phyloP scores from a whole-genome alignment of 2,329 filamentous ascomycete genomes.

The Microcyclospora tardicrescens region DNA sequence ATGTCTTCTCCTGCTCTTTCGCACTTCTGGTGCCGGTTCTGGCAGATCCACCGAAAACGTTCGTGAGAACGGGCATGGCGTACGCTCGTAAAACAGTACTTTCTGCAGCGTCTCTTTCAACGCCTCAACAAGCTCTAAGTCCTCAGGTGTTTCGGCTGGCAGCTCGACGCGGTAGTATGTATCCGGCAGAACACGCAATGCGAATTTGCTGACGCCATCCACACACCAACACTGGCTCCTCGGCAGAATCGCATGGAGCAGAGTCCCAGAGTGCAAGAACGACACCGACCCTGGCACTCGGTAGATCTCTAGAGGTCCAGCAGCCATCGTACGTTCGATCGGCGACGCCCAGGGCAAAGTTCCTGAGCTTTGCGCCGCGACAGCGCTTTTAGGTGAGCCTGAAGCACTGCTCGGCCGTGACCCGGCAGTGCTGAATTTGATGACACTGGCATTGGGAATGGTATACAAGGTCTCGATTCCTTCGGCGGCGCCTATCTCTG shows the following conservation, averaged over 20 bases:
- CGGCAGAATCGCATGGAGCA: conserved; percentile 74
- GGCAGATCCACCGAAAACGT: conserved; percentile 64
- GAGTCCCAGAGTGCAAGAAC: conserved; percentile 73
- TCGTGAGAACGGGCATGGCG: conserved; percentile 71
- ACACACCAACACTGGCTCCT: conserved; percentile 93
- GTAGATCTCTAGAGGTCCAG: conserved; percentile 71
- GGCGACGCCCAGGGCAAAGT: conserved; percentile 60
- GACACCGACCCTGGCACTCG: conserved; percentile 74
- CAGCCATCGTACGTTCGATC: conserved; percentile 70
- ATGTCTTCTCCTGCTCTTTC: conserved; percentile 56
- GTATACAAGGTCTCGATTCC: conserved; percentile 60
- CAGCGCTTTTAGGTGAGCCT: conserved; percentile 22
- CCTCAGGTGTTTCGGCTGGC: conserved; percentile 50
- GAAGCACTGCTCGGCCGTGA: conserved; percentile 19
- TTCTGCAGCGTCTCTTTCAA: conserved; percentile 58
- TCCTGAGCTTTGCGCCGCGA: conserved; percentile 27
- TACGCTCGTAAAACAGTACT: conserved; percentile 76
- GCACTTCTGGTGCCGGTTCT: conserved; percentile 48
- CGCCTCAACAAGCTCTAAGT: conserved; percentile 49
- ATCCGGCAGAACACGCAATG: conserved; percentile 70
- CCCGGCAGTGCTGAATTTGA: conserved; percentile 42
- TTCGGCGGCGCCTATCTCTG: conserved; percentile 25
- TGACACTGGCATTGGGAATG: conserved; percentile 59
- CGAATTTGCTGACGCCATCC: conserved; percentile 69
- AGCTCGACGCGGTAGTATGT: conserved; percentile 88